Base-by-base conservation (phyloP, 1,139 yeast species). In the Lodderomyces beijingensis region DNA sequence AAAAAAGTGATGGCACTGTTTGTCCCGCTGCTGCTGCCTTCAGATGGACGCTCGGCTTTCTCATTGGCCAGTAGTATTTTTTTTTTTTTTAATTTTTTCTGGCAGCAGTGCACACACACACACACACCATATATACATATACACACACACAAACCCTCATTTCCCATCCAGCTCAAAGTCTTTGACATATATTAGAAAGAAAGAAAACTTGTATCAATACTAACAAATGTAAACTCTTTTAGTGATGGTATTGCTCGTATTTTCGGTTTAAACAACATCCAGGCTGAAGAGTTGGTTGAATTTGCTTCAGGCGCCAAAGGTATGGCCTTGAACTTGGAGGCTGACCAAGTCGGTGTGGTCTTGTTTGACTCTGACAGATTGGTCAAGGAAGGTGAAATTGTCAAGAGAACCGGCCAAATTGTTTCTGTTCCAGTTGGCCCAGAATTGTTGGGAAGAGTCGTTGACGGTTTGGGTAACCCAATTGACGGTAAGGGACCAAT, bases 161-260 rank as follows among this genome's bases (percentile, higher is more conserved):
- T n/a, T n/a, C n/a, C n/a, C n/a, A n/a, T n/a, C n/a, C n/a, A n/a
- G n/a, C n/a, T n/a, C n/a, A n/a, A n/a, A n/a, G n/a, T n/a, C n/a
- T n/a, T n/a, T n/a, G n/a, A n/a, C n/a, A n/a, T n/a, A n/a, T n/a
- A n/a, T n/a, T n/a, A n/a, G n/a, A n/a, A n/a, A n/a, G n/a, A 15
- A 27, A 11, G n/a, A 27, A 6, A 17, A 14, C n/a, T 23, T 15
- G 32, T 6, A 30, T 7, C 16, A 9, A 32, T 54, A 54, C 59
- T 55, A 54, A 55, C 61, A 39, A 26, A 45, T 16, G 5, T 4
- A 29, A 9, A 19, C 14, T 10, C 16, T 13, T 37, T 30, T 58
- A 81, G 97, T 82, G 99, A 93, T 73, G 99, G 99, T 89, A 91
- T 91, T 65, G 99, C 98, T 67, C 95, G 98, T 81, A 96, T 91